Base-by-base conservation (phyloP, 2,329 filamentous ascomycete genomes). In the Lithohypha guttulata region DNA sequence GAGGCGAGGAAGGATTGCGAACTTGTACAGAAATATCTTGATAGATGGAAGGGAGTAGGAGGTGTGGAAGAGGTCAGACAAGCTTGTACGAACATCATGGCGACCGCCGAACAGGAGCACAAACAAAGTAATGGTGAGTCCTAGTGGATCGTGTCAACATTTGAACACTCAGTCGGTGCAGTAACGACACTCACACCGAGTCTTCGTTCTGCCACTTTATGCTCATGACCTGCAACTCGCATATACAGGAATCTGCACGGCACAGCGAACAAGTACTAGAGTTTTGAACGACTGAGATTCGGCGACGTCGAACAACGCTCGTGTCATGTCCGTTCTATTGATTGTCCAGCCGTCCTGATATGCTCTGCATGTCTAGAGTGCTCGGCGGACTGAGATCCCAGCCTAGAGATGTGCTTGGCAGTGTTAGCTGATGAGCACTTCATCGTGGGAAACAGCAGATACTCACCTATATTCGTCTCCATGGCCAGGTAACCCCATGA, bases 1-100 rank as follows among this genome's bases (percentile, higher is more conserved):
- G 63, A 64, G 23, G 59, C 64, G 10, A 52, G 51, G 45, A 18
- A 54, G 27, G 55, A 70, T 48, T 64, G 68, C 65, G 46, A 53
- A 35, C 53, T 62, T 50, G 52, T 67, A 2, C 48, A 55, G 19
- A 44, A 40, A 8, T 44, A 68, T 29, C 50, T 69, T 17, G 52
- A 55, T 25, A 59, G 56, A 34, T 68, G 65, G 65, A 49, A 59
- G 14, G 57, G 56, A 2, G 62, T 67, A 1, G 59, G 58, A 37
- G 65, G 65, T 2, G 63, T 66, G 18, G 46, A 56, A 26, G 58
- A 66, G 35, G 41, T 68, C 9, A 55, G 55, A 9, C 49, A 50
- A 11, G 52, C 57, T 10, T 68, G 65, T 47, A 55, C 59, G 39
- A 56, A 57, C 18, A 51, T 58, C 14, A 62, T 68, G 57, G 44